Base-by-base conservation (phyloP, 176 grass and related monocot genomes). In the barley (Hordeum vulgare) region DNA sequence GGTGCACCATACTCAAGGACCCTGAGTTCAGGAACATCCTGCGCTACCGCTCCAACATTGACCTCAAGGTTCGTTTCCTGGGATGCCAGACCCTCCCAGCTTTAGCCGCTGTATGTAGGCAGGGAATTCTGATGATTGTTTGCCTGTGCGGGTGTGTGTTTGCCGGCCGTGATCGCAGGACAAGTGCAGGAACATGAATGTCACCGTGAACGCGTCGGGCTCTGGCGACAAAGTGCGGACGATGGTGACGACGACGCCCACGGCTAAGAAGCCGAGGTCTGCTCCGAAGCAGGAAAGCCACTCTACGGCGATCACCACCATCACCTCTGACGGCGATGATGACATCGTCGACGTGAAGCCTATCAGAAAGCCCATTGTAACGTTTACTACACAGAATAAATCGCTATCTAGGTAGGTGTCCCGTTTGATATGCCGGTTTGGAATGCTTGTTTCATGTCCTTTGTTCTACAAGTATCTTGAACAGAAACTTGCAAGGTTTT, bases 141-240 rank as follows among this genome's bases (percentile, higher is more conserved):
- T 39, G 34, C 63, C 35, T 24, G 18, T 18, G 5, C 2, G 0
- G 25, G 4, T 8, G 5, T n/a, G n/a, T n/a, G n/a, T n/a, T n/a
- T n/a, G n/a, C n/a, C n/a, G n/a, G n/a, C n/a, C 23, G 11, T 2
- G 37, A 14, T 47, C 24, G 36, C 74, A 97, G 95, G 95, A 97
- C 44, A 97, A 97, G 51, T 94, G 95, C 92, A 70, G 95, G 10
- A 97, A 97, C 90, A 91, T 97, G 90, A 97, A 94, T 34, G 92
- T 91, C 15, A 89, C 78, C 26, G 84, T 83, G 68, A 93, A 79
- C 14, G 82, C 92, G 47, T 89, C 77, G 12, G 87, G 88, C 9
- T 62, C 92, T 35, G 86, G 95, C 68, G 95, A 97, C 35, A 91
- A 87, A 81, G 80, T 68, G 11, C 80, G 83, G 69, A 26, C 71